These are phyloP conservation scores for Fraxinus paxiana DNA, from an alignment of 305 asterid species.

Conservation along the genomic window DNA sequence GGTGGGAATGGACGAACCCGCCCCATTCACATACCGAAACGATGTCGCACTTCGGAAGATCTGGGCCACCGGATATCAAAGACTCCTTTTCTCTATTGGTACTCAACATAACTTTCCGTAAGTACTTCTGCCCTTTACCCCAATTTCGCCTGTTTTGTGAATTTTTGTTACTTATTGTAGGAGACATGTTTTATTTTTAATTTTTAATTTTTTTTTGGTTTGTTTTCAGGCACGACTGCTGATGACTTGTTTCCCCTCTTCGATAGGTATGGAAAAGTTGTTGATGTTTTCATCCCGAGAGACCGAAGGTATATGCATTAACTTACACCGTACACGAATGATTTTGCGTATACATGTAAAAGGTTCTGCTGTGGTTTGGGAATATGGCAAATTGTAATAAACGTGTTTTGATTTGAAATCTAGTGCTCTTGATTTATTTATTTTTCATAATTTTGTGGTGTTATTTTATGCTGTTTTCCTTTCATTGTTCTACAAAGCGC, in stretches of 20 bases:
- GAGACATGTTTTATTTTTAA: not conserved
- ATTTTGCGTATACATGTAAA: not conserved
- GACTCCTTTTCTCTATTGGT: constrained; percentile 90
- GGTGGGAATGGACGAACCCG: too few species aligned
- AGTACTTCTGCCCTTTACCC: not conserved
- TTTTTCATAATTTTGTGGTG: not conserved
- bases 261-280: constrained; percentile 20
- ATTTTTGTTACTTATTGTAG: not conserved
- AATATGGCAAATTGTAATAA: not conserved
- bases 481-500: not conserved
- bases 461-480: not conserved
- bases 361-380: not conserved
- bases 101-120: constrained; percentile 95
- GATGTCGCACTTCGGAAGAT: constrained; percentile 94
- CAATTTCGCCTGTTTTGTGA: not conserved
- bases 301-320: constrained; percentile 8
- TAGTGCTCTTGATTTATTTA: not conserved
- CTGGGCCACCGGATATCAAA: constrained; percentile 93
- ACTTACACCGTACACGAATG: not conserved
- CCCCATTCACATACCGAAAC: constrained; percentile 1
- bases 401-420: not conserved
- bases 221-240: constrained; percentile 7
- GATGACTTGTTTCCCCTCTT: constrained; percentile 21
- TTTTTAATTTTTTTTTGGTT: not conserved
- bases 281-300: constrained; percentile 27